Evolutionary conservation across 1,284 basidiomycete genomes (phyloP).

Genomic region (Austroboletus niveus): DNA sequence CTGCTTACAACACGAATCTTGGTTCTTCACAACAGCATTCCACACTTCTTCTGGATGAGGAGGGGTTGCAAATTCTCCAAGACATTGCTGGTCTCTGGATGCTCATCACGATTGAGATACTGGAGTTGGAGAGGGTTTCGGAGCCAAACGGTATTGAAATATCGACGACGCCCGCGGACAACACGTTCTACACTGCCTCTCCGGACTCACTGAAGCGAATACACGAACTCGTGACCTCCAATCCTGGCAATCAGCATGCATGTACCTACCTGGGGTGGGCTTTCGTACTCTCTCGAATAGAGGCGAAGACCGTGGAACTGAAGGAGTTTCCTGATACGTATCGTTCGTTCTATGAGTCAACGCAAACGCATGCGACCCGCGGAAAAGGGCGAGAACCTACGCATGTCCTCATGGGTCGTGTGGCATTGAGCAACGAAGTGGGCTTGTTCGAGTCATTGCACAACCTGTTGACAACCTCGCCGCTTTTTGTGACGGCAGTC

Average conservation of each 20-base stretch:
- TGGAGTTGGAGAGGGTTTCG: conserved; percentile 76
- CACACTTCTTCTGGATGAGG: conserved; percentile 71
- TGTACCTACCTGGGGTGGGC: conserved; percentile 79
- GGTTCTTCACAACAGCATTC: conserved; percentile 67
- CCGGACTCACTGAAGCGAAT: conserved; percentile 55
- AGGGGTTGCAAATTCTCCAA: conserved; percentile 61
- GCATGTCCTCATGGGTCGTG: conserved; percentile 52
- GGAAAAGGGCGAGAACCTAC: conserved; percentile 55
- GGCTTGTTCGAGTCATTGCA: conserved; percentile 58
- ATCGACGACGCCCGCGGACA: conserved; percentile 45
- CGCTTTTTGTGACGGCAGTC: conserved; percentile 69
- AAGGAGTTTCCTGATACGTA: conserved; percentile 55
- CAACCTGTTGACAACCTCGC: conserved; percentile 60
- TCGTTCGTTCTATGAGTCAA: conserved; percentile 52
- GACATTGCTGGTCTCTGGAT: conserved; percentile 76
- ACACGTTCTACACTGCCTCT: conserved; percentile 54
- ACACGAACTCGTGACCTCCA: conserved; percentile 61
- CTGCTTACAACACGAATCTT: conserved; percentile 64
- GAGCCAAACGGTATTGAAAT: conserved; percentile 55
- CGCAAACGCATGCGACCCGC: conserved; percentile 44
- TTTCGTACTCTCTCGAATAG: conserved; percentile 67
- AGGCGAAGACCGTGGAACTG: conserved; percentile 39
- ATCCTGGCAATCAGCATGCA: conserved; percentile 58
- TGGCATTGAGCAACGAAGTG: conserved; percentile 52
- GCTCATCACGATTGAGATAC: conserved; percentile 73